These are phyloP conservation scores for Rosa hybrid DNA, from an alignment of 331 rosid species.

Conservation along the genomic window DNA sequence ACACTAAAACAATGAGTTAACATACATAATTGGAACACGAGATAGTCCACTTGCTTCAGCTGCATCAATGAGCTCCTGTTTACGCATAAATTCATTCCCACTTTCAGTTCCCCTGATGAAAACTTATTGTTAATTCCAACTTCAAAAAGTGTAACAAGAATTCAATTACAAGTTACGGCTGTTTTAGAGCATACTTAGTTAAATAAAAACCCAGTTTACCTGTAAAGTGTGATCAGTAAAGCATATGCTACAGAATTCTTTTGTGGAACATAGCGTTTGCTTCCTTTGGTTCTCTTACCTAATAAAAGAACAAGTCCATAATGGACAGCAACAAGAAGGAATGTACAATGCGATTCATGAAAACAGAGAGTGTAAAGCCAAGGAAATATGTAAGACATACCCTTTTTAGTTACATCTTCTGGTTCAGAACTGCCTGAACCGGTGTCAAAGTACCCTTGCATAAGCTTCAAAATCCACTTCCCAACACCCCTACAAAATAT, in stretches of 20 bases:
- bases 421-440: slow-evolving; percentile 54
- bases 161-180: background rate
- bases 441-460: slow-evolving; percentile 75
- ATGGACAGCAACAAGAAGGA: background rate
- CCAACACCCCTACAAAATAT: slow-evolving; percentile 84
- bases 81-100: slow-evolving; percentile 84
- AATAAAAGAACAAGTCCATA: slow-evolving; percentile 14
- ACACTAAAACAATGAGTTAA: slow-evolving; percentile 16
- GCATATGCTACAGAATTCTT: slow-evolving; percentile 90
- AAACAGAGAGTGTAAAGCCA: background rate
- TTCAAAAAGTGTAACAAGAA: slow-evolving; percentile 16
- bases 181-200: background rate
- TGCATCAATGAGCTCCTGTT: slow-evolving; percentile 89
- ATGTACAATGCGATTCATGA: background rate
- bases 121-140: slow-evolving; percentile 20
- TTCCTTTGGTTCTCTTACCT: slow-evolving; percentile 63
- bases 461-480: slow-evolving; percentile 82
- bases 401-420: slow-evolving; percentile 53
- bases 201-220: slow-evolving; percentile 40
- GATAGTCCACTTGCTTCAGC: slow-evolving; percentile 97
- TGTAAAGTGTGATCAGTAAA: slow-evolving; percentile 71
- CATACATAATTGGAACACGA: slow-evolving; percentile 79
- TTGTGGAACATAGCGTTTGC: slow-evolving; percentile 72
- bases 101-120: slow-evolving; percentile 63
- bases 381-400: slow-evolving; percentile 27